Evolutionary conservation across 306 rosid species (phyloP), one percentile per base, ranked within the genome.

Genomic region (Calophaca sinica): DNA sequence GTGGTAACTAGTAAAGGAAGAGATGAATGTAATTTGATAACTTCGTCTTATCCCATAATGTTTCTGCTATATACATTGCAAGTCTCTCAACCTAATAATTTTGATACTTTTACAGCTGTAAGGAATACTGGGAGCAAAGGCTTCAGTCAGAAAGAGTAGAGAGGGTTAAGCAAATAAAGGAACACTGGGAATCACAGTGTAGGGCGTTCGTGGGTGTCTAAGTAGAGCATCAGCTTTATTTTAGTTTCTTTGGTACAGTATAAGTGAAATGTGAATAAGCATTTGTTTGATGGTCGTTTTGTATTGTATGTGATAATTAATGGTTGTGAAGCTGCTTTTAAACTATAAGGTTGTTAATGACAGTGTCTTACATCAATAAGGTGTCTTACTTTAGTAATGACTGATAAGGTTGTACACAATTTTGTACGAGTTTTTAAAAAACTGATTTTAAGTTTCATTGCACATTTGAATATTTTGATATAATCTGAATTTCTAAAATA

Each of bases 51-150:
- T 20, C 0, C 0, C 3, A 32, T 20, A 1, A 41, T 39, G 67
- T 35, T 50, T 64, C 8, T 55, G 29, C 11, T 15, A 20, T 14
- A 60, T 62, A 28, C 2, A 59, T 33, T 12, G 35, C 62, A 28
- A 70, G 60, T 29, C 29, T 72, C 14, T 65, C 4, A 9, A 7
- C n/a, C 39, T 68, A 5, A 31, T 45, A 28, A 29, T 54, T 3
- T 59, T 0, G 61, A 15, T 72, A 0, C 13, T 35, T 64, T 9
- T 14, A 72, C 84, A 94, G 99, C 57, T 92, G 96, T 78, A 77
- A 8, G 26, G 84, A 88, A 54, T 94, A 94, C 86, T 92, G 99
- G 99, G 92, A 86, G 74, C 78, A 84, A 81, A 80, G 99, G 78
- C 86, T 85, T 42, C 86, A 74, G 62, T 58, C 82, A 4, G 99